Percentiles rank a stretch among this genome's conserved stretches.
Conservation (phyloP, 2,329 filamentous ascomycete species). For the Penicillium sp. region DNA sequence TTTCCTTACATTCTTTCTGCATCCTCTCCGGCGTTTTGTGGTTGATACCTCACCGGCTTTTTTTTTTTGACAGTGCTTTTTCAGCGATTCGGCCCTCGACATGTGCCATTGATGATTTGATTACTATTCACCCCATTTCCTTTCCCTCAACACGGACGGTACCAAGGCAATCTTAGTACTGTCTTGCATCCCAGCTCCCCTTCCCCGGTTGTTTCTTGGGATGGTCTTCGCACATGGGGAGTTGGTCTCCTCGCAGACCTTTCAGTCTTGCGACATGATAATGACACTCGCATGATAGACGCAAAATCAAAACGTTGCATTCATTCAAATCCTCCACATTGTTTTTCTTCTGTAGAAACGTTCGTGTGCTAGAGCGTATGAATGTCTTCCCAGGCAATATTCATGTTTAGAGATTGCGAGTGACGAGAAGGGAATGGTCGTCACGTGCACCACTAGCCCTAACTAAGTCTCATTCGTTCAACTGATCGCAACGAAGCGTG, state of each 20-base stretch:
- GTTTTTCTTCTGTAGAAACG: background rate
- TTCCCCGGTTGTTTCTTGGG: constrained; percentile 1
- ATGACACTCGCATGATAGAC: constrained; percentile 20
- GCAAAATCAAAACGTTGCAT: constrained; percentile 1
- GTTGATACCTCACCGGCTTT: constrained; percentile 18
- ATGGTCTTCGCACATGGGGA: constrained; percentile 16
- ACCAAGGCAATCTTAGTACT: constrained; percentile 6
- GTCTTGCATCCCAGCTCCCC: constrained; percentile 9
- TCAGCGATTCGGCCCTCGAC: constrained; percentile 6
- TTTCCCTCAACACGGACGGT: constrained; percentile 3
- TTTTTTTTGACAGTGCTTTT: constrained; percentile 3
- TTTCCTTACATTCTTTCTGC: constrained; percentile 12
- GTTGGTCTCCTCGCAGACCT: constrained; percentile 9
- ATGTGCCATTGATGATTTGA: background rate
- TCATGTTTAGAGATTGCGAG: background rate
- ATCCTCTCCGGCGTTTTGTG: constrained; percentile 21
- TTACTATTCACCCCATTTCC: no score
- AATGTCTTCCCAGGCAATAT: background rate
- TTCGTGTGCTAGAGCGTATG: background rate
- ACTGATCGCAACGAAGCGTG: background rate
- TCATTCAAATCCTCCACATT: background rate
- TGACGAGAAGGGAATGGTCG: background rate
- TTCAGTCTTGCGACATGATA: constrained; percentile 14
- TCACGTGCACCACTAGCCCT: constrained; percentile 1
- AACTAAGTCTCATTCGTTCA: background rate